Evolutionary conservation across 179 eudicot genomes (phyloP), one percentile per base, ranked within the genome.

Genomic region (Silene noctiflora): DNA sequence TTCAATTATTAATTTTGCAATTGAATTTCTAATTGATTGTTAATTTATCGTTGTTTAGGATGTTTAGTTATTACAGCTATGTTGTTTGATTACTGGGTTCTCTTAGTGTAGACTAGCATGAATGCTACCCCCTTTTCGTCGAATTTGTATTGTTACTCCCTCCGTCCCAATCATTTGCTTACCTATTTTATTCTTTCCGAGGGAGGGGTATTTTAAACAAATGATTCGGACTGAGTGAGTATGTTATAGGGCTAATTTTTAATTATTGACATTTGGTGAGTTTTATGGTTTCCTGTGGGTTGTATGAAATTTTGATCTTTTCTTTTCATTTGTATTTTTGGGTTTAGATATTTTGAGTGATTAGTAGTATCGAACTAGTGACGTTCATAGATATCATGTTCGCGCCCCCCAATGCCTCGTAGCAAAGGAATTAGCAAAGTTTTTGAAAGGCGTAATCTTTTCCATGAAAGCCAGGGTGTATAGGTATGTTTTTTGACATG

Each of bases 1-100:
- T 11, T 72, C 13, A 9, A 9, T 16, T 67, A 59, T 29, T 27
- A 1, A 3, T 31, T 14, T 20, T 20, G 6, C 39, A 55, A 42
- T 35, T n/a, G 24, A 11, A 6, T 33, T 44, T 27, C 14, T 20
- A 63, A 69, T 53, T 51, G 60, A 21, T 27, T 75, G 33, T 60
- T 24, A 53, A 5, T 4, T 33, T 3, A 7, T 33, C 6, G 61
- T 20, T 16, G 33, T 68, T 29, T 63, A 24, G 3, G 53, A 0
- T 29, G 3, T 31, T 29, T 44, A 7, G 11, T 66, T 4, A 17
- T 66, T 66, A 9, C 5, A 67, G 20, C 39, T n/a, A 33, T 33
- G 9, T 35, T 46, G 71, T 17, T 33, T 67, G 53, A 67, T 35
- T 19, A 67, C 42, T 67, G 71, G 71, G 71, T 67, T n/a, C 67